A percentile compares a stretch with the other conserved stretches of the same genome.
Conservation (phyloP, 495 filamentous ascomycete genomes). For the Polyplosphaeria fusca region DNA sequence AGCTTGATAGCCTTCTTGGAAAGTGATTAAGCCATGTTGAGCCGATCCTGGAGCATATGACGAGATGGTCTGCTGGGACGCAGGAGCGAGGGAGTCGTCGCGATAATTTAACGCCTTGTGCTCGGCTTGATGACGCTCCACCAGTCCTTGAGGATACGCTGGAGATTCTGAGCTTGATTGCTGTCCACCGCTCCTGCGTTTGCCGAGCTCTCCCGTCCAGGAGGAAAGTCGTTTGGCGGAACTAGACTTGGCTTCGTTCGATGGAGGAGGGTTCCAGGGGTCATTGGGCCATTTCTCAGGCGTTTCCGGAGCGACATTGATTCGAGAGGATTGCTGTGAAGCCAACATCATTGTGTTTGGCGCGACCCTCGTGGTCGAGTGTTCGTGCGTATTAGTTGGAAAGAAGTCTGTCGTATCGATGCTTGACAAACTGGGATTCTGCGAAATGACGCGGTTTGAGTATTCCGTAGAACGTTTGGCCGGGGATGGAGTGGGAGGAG, state of each 20-base stretch:
- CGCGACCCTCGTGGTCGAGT: conserved; percentile 34
- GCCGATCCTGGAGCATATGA: too few relatives aligned
- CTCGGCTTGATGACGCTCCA: too few relatives aligned
- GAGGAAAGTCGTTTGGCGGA: neutral
- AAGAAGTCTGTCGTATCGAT: conserved; percentile 45
- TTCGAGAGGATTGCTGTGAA: conserved; percentile 6
- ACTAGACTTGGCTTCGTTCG: neutral
- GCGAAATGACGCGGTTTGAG: conserved; percentile 11
- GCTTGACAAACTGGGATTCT: conserved; percentile 39
- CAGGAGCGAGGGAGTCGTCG: too few relatives aligned
- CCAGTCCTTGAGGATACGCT: too few relatives aligned
- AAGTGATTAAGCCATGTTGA: too few relatives aligned
- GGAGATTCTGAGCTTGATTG: too few relatives aligned
- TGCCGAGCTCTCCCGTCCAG: conserved; percentile 15
- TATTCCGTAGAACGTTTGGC: conserved; percentile 3
- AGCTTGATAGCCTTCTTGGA: conserved; percentile 37
- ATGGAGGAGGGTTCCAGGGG: conserved; percentile 21
- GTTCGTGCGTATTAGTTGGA: conserved; percentile 40
- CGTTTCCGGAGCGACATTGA: conserved; percentile 12
- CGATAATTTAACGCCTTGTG: too few relatives aligned
- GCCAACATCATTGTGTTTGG: conserved; percentile 8
- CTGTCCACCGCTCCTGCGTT: too few relatives aligned
- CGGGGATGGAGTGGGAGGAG: conserved; percentile 27
- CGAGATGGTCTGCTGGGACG: too few relatives aligned
- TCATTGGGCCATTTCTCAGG: conserved; percentile 27